Evolutionary conservation across 2,329 filamentous ascomycete genomes (phyloP).

Genomic region (Ophiocordyceps sinensis): DNA sequence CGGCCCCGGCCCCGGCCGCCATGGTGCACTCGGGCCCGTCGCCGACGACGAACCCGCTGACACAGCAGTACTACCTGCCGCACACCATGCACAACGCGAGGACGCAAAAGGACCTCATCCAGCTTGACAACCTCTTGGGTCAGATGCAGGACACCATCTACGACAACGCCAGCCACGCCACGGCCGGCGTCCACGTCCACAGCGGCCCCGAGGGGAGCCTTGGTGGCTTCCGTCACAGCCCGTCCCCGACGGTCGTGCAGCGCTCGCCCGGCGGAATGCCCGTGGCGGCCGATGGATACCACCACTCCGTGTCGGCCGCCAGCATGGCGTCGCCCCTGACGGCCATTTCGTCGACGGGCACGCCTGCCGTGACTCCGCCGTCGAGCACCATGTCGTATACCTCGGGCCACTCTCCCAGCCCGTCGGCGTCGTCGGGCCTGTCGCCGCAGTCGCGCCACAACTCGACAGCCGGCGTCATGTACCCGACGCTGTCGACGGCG

Average conservation of each 20-base stretch:
- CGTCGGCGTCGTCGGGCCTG: constrained; percentile 56
- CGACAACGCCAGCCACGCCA: constrained; percentile 74
- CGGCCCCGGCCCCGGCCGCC: constrained; percentile 26
- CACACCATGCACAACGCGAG: constrained; percentile 59
- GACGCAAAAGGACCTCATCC: constrained; percentile 85
- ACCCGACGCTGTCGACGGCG: constrained; percentile 48
- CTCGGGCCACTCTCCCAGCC: constrained; percentile 60
- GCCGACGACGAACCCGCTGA: constrained; percentile 40
- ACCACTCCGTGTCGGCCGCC: constrained; percentile 32
- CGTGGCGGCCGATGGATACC: constrained; percentile 20
- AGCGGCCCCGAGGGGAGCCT: constrained; percentile 49
- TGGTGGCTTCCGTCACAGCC: constrained; percentile 42
- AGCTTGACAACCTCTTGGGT: constrained; percentile 89
- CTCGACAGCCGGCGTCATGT: constrained; percentile 48
- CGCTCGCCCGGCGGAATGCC: constrained; percentile 18
- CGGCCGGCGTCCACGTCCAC: constrained; percentile 64
- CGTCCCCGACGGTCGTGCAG: constrained; percentile 32
- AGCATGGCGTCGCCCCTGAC: constrained; percentile 47
- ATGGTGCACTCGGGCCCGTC: constrained; percentile 38
- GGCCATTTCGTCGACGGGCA: constrained; percentile 48
- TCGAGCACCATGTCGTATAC: constrained; percentile 65
- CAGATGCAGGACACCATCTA: constrained; percentile 95
- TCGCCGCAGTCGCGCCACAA: constrained; percentile 51
- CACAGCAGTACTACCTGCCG: constrained; percentile 73
- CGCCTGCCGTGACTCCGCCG: constrained; percentile 62